These are phyloP conservation scores for Laetiporus sulphureus DNA, from an alignment of 1,284 basidiomycete genomes.

Conservation along the genomic window DNA sequence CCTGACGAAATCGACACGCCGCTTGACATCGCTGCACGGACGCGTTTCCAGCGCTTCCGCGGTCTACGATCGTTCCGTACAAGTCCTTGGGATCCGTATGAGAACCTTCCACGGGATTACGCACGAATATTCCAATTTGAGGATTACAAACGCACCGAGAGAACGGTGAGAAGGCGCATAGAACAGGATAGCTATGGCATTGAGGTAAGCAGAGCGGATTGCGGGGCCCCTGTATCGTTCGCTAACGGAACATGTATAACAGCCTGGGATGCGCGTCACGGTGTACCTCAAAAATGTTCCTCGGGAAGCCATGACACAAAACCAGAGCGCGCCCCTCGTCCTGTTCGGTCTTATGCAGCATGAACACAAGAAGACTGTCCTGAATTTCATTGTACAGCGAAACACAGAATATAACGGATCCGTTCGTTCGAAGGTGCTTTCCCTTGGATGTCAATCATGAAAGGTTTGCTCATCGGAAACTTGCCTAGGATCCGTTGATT, in stretches of 20 bases:
- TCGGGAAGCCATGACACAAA: slow-evolving; percentile 33
- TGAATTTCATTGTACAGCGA: slow-evolving; percentile 90
- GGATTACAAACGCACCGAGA: slow-evolving; percentile 84
- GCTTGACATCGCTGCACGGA: slow-evolving; percentile 74
- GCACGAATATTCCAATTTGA: slow-evolving; percentile 97
- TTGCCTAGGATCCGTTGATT: slow-evolving; percentile 78
- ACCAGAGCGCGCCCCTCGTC: slow-evolving; percentile 49
- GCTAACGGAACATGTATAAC: background rate
- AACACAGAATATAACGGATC: slow-evolving; percentile 93
- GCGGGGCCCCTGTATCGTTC: too few relatives aligned
- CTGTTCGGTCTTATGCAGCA: slow-evolving; percentile 87
- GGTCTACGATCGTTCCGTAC: slow-evolving; percentile 92
- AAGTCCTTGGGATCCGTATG: slow-evolving; percentile 95
- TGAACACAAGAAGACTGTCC: slow-evolving; percentile 93
- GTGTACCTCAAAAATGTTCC: slow-evolving; percentile 73
- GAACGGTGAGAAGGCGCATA: slow-evolving; percentile 62
- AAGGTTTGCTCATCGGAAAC: background rate
- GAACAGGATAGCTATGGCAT: slow-evolving; percentile 54
- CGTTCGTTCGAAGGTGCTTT: slow-evolving; percentile 82
- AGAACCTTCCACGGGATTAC: slow-evolving; percentile 93
- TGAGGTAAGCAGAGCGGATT: slow-evolving; percentile 55
- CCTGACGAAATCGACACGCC: slow-evolving; percentile 99
- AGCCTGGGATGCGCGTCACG: slow-evolving; percentile 80
- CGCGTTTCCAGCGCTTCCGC: slow-evolving; percentile 90
- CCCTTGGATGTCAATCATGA: slow-evolving; percentile 4